A percentile compares a stretch with the other conserved stretches of the same genome.
phyloP scores from a whole-genome alignment of 208 protist genomes.

The Porcisia deanei region DNA sequence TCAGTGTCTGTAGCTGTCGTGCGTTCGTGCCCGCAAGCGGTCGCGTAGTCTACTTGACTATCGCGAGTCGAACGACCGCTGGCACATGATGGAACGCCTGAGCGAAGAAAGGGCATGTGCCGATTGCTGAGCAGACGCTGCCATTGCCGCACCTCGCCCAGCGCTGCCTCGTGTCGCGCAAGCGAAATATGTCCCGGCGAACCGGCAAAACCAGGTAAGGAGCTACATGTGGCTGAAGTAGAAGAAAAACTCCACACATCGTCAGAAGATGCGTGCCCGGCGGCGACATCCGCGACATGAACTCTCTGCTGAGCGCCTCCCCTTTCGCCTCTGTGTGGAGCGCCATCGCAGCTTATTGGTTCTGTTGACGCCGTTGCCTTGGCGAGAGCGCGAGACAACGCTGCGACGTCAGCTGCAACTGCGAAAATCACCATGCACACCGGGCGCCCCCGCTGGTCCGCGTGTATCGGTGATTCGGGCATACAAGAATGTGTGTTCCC shows the following conservation, averaged over 20 bases:
- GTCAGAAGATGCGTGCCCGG: not conserved
- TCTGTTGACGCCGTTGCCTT: not conserved
- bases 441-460: not conserved
- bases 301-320: not conserved
- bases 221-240: not conserved
- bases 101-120: not conserved
- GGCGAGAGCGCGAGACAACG: conserved; percentile 2
- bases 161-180: not conserved
- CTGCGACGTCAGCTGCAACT: not conserved
- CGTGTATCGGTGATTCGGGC: not conserved
- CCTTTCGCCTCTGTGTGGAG: not conserved
- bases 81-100: not conserved
- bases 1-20: not conserved
- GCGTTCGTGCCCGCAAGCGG: not conserved
- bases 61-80: not conserved
- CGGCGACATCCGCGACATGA: not conserved
- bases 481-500: not conserved
- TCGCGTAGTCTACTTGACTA: not conserved
- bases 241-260: not conserved
- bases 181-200: not conserved
- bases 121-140: not conserved
- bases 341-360: not conserved
- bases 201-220: not conserved
- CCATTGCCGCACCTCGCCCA: conserved; percentile 9
- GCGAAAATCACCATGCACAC: conserved; percentile 23